Base-by-base conservation (phyloP, 768 basidiomycete species). In the Russula lepida region DNA sequence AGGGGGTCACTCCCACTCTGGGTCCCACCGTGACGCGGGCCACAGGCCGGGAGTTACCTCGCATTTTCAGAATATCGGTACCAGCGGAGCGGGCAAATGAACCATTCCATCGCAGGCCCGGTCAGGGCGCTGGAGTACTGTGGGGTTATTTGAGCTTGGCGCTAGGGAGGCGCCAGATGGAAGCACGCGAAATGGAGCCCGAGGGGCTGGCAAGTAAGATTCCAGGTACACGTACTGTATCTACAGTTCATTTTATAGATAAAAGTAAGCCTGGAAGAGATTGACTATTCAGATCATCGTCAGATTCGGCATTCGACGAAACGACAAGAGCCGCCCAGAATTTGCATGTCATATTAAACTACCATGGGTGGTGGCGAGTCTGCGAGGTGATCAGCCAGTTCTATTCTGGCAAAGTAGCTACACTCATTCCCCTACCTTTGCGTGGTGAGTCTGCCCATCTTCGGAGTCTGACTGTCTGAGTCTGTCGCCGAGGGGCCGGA, bases 281-380 rank as follows among this genome's bases (percentile, higher is more conserved):
- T 62, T 58, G 61, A 48, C 56, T 54, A 53, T 53, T 46, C 32
- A 50, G 46, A 53, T 59, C 58, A 53, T 59, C 58, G 52, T 39
- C 25, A 30, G 43, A 32, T 62, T 58, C 51, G 56, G 60, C 60
- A 57, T 56, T 57, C 43, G 15, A 62, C 60, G 59, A 43, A 56
- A 32, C 17, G 30, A 51, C 39, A 15, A 61, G 54, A 56, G 54
- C 59, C 52, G 50, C 59, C 52, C n/a, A n/a, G n/a, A n/a, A n/a
- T n/a, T n/a, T n/a, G n/a, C 32, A 15, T 41, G 13, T 39, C 17
- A 6, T 17, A 41, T 41, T 41, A 19, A 19, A 19, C 4, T 13
- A 32, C 6, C 13, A 32, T 9, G 5, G 4, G 27, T 19, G 25
- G 9, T 28, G 15, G 3, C 8, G 15, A 12, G 23, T 7, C 6